These are phyloP conservation scores for Trametes sanguinea DNA, from an alignment of 768 basidiomycete genomes.

Conservation along the genomic window DNA sequence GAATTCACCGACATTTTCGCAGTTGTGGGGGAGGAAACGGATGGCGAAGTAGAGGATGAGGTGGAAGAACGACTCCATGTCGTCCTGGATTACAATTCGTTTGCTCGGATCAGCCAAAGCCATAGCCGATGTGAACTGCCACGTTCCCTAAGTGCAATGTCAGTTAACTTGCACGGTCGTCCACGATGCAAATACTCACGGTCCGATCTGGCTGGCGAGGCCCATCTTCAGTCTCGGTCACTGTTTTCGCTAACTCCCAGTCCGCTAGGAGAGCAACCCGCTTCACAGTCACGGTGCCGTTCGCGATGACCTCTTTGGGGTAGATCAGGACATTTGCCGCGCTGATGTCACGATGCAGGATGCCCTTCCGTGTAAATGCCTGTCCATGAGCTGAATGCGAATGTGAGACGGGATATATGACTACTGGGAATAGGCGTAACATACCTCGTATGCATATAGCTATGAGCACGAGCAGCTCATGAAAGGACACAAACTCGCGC, in stretches of 20 bases:
- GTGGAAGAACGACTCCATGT: constrained; percentile 18
- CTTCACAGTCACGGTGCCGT: not conserved
- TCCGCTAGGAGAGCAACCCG: constrained; percentile 5
- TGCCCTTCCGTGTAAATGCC: not conserved
- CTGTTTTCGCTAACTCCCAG: constrained; percentile 12
- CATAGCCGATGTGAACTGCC: constrained; percentile 12
- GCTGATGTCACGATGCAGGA: constrained; percentile 16
- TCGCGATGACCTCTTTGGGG: not conserved
- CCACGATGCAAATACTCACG: not conserved
- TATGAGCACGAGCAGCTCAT: not conserved
- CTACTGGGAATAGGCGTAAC: not conserved
- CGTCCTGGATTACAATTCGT: constrained; percentile 2
- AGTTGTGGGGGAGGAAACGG: constrained; percentile 19
- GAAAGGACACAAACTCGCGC: not conserved
- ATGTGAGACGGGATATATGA: not conserved
- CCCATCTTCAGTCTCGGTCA: not conserved
- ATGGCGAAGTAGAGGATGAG: constrained; percentile 12
- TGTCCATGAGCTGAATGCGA: not conserved
- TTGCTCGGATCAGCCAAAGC: not conserved
- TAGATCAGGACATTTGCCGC: constrained; percentile 12
- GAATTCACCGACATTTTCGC: constrained; percentile 12
- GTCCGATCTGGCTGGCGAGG: constrained; percentile 12
- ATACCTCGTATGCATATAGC: not conserved
- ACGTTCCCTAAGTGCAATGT: not conserved
- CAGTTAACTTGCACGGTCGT: not conserved